Evolutionary conservation across 345 rosid genomes (phyloP).

Genomic region (Heritiera littoralis): DNA sequence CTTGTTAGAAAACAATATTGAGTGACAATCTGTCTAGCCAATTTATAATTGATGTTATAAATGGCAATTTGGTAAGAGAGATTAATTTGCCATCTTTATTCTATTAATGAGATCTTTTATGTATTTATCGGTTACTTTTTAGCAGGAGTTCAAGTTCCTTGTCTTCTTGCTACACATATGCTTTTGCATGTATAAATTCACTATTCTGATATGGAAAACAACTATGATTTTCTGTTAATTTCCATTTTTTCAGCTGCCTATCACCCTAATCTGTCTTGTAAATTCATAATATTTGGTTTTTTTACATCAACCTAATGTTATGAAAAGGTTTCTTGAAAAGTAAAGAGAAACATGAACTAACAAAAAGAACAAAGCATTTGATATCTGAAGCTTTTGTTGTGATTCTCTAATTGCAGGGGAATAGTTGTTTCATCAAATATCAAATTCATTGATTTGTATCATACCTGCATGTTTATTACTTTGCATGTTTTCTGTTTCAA

Average conservation of each 20-base stretch:
- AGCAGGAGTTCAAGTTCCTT: background rate
- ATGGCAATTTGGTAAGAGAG: background rate
- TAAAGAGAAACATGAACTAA: background rate
- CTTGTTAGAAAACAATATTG: background rate
- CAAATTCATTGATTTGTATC: background rate
- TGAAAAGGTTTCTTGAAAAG: background rate
- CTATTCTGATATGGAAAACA: background rate
- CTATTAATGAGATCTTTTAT: background rate
- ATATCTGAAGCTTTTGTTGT: conserved; percentile 1
- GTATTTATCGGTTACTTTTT: background rate
- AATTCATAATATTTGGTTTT: background rate
- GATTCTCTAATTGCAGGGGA: background rate
- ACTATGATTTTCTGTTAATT: background rate
- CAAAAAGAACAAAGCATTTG: background rate
- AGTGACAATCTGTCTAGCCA: conserved; percentile 1
- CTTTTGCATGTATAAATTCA: background rate
- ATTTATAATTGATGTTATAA: background rate
- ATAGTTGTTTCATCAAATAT: background rate
- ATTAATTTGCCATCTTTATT: background rate
- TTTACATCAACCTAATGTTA: background rate
- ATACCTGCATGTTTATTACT: conserved; percentile 3
- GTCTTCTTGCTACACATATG: background rate
- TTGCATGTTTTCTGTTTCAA: background rate
- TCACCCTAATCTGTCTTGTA: background rate
- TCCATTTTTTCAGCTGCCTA: background rate